phyloP scores from a whole-genome alignment of 331 rosid genomes.

The Phaseolus coccineus region DNA sequence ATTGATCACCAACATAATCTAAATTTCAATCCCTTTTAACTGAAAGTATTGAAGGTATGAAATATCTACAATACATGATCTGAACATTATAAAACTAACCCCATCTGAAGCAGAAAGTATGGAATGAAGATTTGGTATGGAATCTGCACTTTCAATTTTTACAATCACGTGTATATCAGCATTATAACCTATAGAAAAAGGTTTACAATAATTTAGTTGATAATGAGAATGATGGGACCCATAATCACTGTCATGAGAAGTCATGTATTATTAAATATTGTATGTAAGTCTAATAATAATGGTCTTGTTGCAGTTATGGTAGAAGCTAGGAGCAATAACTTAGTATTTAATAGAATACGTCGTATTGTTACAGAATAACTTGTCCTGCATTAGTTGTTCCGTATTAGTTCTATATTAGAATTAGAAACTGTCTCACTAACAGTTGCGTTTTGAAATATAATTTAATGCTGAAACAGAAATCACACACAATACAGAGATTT shows the following conservation, averaged over 20 bases:
- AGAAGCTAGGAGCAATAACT: not conserved
- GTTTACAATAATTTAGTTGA: constrained; percentile 38
- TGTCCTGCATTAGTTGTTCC: not conserved
- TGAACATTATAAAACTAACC: constrained; percentile 62
- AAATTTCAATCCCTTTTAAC: constrained; percentile 30
- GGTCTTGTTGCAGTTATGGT: not conserved
- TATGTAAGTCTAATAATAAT: not conserved
- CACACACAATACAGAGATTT: not conserved
- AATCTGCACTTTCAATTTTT: constrained; percentile 98
- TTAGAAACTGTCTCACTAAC: not conserved
- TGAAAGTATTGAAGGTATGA: constrained; percentile 34
- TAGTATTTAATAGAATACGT: not conserved
- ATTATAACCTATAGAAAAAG: constrained; percentile 62
- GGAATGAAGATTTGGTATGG: constrained; percentile 93
- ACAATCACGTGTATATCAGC: constrained; percentile 88
- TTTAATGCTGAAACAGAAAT: not conserved
- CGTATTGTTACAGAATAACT: not conserved
- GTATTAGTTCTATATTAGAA: not conserved
- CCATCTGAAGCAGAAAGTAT: constrained; percentile 94
- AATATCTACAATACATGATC: constrained; percentile 27
- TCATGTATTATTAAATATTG: not conserved
- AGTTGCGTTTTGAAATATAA: not conserved
- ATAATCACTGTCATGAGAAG: not conserved
- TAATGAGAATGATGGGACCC: constrained; percentile 24
- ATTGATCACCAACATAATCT: constrained; percentile 15